Base-by-base conservation (phyloP, 768 basidiomycete species). In the Trametes sanguinea region DNA sequence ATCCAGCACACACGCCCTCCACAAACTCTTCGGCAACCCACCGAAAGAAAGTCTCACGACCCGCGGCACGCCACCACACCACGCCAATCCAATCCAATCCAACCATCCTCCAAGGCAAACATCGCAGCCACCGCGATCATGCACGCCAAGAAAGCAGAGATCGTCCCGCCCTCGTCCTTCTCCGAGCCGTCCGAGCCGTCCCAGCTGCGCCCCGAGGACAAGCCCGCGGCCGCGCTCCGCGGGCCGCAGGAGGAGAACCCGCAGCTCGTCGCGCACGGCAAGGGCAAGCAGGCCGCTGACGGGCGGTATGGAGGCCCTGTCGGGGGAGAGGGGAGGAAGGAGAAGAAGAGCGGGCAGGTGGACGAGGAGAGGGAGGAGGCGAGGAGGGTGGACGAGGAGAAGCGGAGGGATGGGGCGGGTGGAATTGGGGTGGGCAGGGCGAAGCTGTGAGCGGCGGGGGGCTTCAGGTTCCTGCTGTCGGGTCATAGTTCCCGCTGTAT, bases 181-280 rank as follows among this genome's bases (percentile, higher is more conserved):
- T 62, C 68, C 13, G 70, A 74, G 67, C 73, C 73, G 13, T 74
- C 72, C 16, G 70, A 74, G 67, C 70, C 68, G 13, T 69, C 73
- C 13, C 51, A 65, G 45, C 17, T 67, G 22, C 54, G 35, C 32
- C 74, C 72, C 3, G 68, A 59, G 52, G 69, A 74, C 54, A 70
- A 71, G 57, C 66, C 71, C 9, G 55, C 63, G 40, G 57, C 61
- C 17, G 70, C 71, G 65, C 51, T 71, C 45, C 67, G 67, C 5
- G 53, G 64, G 37, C 60, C 56, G 58, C 71, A 74, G 65, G 73
- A 68, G 64, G 73, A 74, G 71, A 73, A 76, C 65, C 72, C 73
- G 47, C 74, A 74, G 68, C 55, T 71, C 33, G 58, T 69, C 37
- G 67, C 64, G 57, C 66, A 69, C 30, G 40, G 42, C 48, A 57